Percentiles rank a stretch among this genome's conserved stretches.
These are phyloP conservation scores for Eimeria maxima DNA, from an alignment of 169 alveolate genomes.

Conservation along the genomic window DNA sequence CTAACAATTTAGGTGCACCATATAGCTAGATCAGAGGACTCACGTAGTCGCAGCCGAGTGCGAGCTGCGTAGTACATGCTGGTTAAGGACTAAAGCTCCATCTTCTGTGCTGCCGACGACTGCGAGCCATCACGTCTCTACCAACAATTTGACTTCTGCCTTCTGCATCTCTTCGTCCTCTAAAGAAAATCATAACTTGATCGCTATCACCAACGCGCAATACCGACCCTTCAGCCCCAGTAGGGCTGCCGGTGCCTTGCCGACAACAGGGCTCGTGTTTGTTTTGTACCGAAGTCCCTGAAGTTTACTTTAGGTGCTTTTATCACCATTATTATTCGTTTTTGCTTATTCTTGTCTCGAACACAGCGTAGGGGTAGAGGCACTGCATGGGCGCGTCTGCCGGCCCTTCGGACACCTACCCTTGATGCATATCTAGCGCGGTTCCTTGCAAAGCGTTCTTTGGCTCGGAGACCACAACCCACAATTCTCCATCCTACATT, in stretches of 20 bases:
- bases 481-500: neutral
- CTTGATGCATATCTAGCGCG: neutral
- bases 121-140: neutral
- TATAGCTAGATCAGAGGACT: too few relatives aligned
- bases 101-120: neutral
- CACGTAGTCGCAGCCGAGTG: too few relatives aligned
- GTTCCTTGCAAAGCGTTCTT: neutral
- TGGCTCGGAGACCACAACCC: neutral
- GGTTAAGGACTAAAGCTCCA: neutral
- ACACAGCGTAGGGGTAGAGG: conserved; percentile 1
- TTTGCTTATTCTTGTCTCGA: conserved; percentile 8
- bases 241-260: conserved; percentile 47
- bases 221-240: conserved; percentile 38
- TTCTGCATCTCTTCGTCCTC: neutral
- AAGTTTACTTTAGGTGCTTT: neutral
- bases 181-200: neutral
- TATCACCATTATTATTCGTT: neutral
- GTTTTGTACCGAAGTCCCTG: neutral
- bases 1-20: too few relatives aligned
- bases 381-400: neutral
- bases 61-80: neutral
- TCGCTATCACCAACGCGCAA: neutral
- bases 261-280: conserved; percentile 49
- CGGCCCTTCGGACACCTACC: conserved; percentile 25
- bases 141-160: neutral